Percentiles rank a stretch among this genome's conserved stretches.
Evolutionary conservation across 441 rosid genomes (phyloP).

Genomic region (Macaranga tanarius): DNA sequence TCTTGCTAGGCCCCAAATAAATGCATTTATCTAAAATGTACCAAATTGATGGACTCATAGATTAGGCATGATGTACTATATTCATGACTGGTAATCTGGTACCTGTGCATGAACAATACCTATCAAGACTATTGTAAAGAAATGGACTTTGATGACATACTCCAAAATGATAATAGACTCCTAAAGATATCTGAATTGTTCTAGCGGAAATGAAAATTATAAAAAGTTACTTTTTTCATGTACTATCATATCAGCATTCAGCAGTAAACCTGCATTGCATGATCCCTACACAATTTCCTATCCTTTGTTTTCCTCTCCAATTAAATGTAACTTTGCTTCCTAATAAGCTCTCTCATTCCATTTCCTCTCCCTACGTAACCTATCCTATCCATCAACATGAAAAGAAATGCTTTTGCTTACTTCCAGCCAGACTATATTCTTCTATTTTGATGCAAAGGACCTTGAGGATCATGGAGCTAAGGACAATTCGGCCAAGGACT

Average conservation of each 20-base stretch:
- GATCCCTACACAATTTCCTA: background rate
- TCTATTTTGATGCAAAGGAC: no score
- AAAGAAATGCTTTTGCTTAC: background rate
- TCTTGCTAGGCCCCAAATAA: background rate
- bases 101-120: background rate
- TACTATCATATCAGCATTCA: no score
- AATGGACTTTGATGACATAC: background rate
- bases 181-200: background rate
- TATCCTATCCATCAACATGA: background rate
- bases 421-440: no score
- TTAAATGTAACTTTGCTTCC: background rate
- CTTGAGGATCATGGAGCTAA: no score
- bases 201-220: background rate
- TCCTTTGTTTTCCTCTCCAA: background rate
- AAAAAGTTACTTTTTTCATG: background rate
- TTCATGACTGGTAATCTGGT: background rate
- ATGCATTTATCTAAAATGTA: no score
- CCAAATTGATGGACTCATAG: no score
- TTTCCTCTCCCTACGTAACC: background rate
- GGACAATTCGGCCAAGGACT: no score
- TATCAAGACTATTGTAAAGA: background rate
- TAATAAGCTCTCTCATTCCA: background rate
- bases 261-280: background rate
- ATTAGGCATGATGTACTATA: background rate
- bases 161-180: background rate